Evolutionary conservation across 1,284 basidiomycete species (phyloP).

Genomic region (Apiotrichum montevideense): DNA sequence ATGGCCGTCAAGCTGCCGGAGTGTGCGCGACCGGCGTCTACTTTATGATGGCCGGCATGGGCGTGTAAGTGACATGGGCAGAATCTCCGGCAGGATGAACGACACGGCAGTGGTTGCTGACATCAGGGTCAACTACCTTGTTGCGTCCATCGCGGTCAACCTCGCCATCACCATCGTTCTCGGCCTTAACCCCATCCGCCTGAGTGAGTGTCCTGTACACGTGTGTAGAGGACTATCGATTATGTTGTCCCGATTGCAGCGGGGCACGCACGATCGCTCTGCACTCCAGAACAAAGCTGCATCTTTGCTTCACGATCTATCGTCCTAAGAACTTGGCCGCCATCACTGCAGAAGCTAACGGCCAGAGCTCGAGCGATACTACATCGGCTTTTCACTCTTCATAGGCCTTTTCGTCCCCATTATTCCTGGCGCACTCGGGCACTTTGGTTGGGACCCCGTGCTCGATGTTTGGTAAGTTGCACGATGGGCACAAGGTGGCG

Average conservation of each 20-base stretch:
- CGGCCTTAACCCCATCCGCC: slow-evolving; percentile 2
- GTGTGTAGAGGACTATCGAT: neutral
- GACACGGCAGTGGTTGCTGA: too few species aligned
- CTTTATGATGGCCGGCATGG: slow-evolving; percentile 4
- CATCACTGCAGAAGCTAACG: neutral
- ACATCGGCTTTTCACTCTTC: slow-evolving; percentile 13
- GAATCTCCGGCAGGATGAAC: too few species aligned
- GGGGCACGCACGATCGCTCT: too few species aligned
- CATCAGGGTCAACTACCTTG: slow-evolving; percentile 11
- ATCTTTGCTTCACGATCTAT: too few species aligned
- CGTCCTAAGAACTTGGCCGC: too few species aligned
- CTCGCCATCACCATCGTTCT: slow-evolving; percentile 7
- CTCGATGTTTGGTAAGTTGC: slow-evolving; percentile 12
- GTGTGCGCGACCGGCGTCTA: slow-evolving; percentile 3
- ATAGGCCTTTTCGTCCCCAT: slow-evolving; percentile 20
- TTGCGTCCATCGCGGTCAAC: slow-evolving; percentile 14
- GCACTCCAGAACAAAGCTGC: too few species aligned
- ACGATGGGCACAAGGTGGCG: too few species aligned
- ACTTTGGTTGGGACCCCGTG: slow-evolving; percentile 21
- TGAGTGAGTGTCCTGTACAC: neutral
- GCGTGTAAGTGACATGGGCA: slow-evolving; percentile 1
- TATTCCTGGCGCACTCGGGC: slow-evolving; percentile 19
- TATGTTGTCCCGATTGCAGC: too few species aligned
- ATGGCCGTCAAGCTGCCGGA: neutral
- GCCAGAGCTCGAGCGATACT: slow-evolving; percentile 17